Evolutionary conservation across 345 rosid species (phyloP), one percentile per base, ranked within the genome.

Genomic region (Carallia pectinifolia): DNA sequence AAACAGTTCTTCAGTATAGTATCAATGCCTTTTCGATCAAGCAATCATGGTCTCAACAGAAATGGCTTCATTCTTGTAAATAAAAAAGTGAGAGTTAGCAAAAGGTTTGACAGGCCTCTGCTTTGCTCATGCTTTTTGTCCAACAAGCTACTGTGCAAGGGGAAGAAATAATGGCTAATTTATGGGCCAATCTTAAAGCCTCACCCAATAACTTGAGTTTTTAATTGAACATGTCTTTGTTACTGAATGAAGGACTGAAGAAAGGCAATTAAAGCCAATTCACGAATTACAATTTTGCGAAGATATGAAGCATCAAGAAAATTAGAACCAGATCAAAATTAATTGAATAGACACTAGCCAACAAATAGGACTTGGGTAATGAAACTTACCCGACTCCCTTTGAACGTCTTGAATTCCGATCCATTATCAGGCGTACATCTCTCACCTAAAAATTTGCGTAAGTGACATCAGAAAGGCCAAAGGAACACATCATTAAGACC

Each of bases 401-500:
- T 12, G 99, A 95, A 59, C 97, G 92, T 77, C 99, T 89, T 71
- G 98, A 87, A 84, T 85, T 95, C 55, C 98, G 94, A 79, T 95
- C 99, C 98, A 95, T 89, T 66, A 95, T 95, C 69, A 95, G 89
- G 47, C 99, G 92, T 39, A 92, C 98, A 83, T 95, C 98, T 65
- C 99, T 88, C 48, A 95, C 99, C 99, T 95, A 85, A 48, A 79
- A 84, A 79, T 6, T 61, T 55, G 69, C 19, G 66, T 16, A 62
- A 63, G 75, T 44, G 18, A 16, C 62, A 33, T 74, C 69, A 56
- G 71, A 37, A 37, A 23, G 8, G 67, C 2, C 62, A 3, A 33
- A 58, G 17, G n/a, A 75, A 60, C 36, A 50, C 12, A 16, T 2
- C 37, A 58, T n/a, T 6, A 56, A 15, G 33, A 19, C 15, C 60